phyloP scores from a whole-genome alignment of 257 asterid species.

The Forsythia viridissima region DNA sequence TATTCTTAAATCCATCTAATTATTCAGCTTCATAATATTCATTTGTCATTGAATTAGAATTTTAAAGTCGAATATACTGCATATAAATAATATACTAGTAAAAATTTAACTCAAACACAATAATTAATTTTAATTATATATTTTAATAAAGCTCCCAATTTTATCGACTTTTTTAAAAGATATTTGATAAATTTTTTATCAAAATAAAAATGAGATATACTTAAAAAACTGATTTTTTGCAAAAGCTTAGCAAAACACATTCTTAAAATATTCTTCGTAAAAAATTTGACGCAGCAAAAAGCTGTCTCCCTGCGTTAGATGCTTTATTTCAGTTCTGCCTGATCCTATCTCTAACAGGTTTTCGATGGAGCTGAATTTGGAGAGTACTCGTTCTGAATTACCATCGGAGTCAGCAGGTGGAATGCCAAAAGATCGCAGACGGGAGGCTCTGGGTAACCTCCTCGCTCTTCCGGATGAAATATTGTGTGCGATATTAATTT shows the following conservation, averaged over 20 bases:
- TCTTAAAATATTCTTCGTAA: background rate
- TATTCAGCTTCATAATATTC: no score
- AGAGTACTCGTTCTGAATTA: slow-evolving; percentile 16
- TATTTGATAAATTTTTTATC: no score
- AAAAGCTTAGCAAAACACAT: background rate
- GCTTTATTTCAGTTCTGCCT: background rate
- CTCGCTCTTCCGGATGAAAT: slow-evolving; percentile 77
- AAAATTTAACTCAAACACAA: no score
- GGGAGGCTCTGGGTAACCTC: slow-evolving; percentile 76
- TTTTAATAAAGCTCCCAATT: no score
- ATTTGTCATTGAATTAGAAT: no score
- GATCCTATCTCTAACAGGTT: background rate
- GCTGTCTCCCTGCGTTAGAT: background rate
- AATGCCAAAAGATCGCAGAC: slow-evolving; percentile 59
- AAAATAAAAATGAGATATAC: no score
- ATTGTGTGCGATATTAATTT: slow-evolving; percentile 47
- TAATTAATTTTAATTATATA: no score
- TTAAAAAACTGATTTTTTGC: no score
- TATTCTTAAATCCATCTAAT: no score
- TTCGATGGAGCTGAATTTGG: slow-evolving; percentile 30
- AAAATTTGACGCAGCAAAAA: background rate
- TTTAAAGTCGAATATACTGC: no score
- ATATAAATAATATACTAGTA: no score
- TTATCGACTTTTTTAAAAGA: no score
- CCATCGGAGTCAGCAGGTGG: slow-evolving; percentile 19